A percentile compares a stretch with the other conserved stretches of the same genome.
These are phyloP conservation scores for Penicillium sp. DNA, from an alignment of 2,329 filamentous ascomycete genomes.

Conservation along the genomic window DNA sequence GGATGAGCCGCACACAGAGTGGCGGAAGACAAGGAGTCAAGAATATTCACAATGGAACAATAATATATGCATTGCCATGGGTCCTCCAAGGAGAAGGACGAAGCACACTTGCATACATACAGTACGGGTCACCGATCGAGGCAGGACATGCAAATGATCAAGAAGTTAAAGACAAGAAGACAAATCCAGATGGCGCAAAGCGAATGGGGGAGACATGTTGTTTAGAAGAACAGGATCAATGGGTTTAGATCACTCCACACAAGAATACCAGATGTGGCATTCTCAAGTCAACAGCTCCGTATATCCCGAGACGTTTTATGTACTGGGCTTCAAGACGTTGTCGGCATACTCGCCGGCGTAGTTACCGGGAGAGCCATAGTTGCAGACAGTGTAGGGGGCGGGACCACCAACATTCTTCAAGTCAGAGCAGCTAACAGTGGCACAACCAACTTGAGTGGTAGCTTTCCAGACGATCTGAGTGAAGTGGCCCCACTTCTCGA, in stretches of 20 bases:
- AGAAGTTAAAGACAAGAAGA: slow-evolving; percentile 7
- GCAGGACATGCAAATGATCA: slow-evolving; percentile 8
- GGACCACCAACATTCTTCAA: slow-evolving; percentile 46
- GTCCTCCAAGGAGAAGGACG: not conserved
- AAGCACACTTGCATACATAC: slow-evolving; percentile 12
- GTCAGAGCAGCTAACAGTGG: slow-evolving; percentile 47
- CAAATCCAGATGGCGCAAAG: not conserved
- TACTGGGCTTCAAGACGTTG: slow-evolving; percentile 52
- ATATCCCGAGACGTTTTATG: slow-evolving; percentile 16
- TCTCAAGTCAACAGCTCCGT: not conserved
- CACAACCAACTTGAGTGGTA: slow-evolving; percentile 64
- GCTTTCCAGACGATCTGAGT: slow-evolving; percentile 71
- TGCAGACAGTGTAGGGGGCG: slow-evolving; percentile 80
- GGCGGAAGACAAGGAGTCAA: slow-evolving; percentile 19
- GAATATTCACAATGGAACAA: slow-evolving; percentile 28
- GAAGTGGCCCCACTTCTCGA: slow-evolving; percentile 72
- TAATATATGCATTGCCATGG: slow-evolving; percentile 19
- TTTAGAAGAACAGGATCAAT: not conserved
- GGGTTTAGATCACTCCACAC: not conserved
- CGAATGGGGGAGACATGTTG: not conserved
- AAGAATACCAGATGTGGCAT: not conserved
- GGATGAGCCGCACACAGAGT: slow-evolving; percentile 10
- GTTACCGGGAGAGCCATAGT: slow-evolving; percentile 76
- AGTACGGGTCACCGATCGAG: slow-evolving; percentile 4
- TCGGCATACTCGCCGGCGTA: slow-evolving; percentile 52